These are phyloP conservation scores for Lasiosphaeria miniovina DNA, from an alignment of 495 filamentous ascomycete species.

Conservation along the genomic window DNA sequence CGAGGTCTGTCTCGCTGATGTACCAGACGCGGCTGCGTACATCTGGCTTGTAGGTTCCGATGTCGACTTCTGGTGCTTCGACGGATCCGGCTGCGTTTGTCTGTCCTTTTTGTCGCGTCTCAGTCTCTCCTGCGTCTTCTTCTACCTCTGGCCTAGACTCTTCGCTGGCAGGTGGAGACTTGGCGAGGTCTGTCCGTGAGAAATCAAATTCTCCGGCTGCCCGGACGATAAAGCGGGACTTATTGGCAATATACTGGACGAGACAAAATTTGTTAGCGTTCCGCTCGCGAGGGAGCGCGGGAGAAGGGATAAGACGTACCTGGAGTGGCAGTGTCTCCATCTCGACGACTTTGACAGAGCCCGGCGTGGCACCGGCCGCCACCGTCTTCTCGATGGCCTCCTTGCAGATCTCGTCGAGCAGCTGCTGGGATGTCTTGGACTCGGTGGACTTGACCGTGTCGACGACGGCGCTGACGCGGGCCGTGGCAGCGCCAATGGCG, in stretches of 20 bases:
- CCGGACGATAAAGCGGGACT: slow-evolving; percentile 48
- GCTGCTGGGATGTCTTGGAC: slow-evolving; percentile 23
- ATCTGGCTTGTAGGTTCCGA: slow-evolving; percentile 47
- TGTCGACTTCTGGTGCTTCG: slow-evolving; percentile 25
- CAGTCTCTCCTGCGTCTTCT: background rate
- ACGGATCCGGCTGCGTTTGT: background rate
- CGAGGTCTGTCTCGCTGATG: slow-evolving; percentile 53
- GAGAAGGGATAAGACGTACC: slow-evolving; percentile 11
- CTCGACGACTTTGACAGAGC: slow-evolving; percentile 25
- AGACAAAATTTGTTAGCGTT: background rate
- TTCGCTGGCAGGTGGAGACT: slow-evolving; percentile 7
- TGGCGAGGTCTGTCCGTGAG: slow-evolving; percentile 27
- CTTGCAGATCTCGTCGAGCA: slow-evolving; percentile 29
- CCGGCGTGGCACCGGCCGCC: slow-evolving; percentile 41
- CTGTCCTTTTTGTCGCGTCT: too few species aligned
- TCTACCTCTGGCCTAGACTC: background rate
- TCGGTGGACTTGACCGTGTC: slow-evolving; percentile 38
- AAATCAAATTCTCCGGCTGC: slow-evolving; percentile 52
- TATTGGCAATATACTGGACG: slow-evolving; percentile 48
- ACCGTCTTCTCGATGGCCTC: slow-evolving; percentile 34
- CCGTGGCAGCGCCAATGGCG: slow-evolving; percentile 56
- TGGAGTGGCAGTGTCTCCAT: slow-evolving; percentile 23
- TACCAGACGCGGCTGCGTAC: slow-evolving; percentile 54
- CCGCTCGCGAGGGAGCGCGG: background rate
- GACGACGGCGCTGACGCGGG: slow-evolving; percentile 47